A percentile compares a stretch with the other conserved stretches of the same genome.
These are phyloP conservation scores for Adiantum capillusveneris DNA, from an alignment of 75 land plant species.

Conservation along the genomic window DNA sequence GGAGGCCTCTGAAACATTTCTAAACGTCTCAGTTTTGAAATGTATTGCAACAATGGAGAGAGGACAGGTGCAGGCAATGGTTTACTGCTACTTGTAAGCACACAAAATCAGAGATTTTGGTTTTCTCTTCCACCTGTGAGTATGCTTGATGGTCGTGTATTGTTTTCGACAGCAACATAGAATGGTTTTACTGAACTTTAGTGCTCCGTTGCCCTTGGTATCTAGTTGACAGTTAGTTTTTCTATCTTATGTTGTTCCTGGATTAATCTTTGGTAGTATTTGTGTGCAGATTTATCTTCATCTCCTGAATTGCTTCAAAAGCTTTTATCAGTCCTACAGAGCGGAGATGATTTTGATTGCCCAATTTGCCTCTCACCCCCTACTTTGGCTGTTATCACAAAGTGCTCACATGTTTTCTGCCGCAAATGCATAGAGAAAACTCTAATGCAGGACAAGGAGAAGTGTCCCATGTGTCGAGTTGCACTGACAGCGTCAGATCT, in stretches of 20 bases:
- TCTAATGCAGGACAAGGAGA: slow-evolving; percentile 40
- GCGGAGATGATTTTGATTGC: slow-evolving; percentile 95
- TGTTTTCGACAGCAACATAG: too few species aligned
- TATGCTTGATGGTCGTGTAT: too few species aligned
- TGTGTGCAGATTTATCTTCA: slow-evolving; percentile 51
- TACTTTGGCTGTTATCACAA: slow-evolving; percentile 58
- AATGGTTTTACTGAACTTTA: background rate
- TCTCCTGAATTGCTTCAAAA: slow-evolving; percentile 78
- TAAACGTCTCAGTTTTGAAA: too few species aligned
- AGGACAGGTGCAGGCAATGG: too few species aligned
- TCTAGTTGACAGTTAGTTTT: too few species aligned
- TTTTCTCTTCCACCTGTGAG: too few species aligned
- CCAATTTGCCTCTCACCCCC: slow-evolving; percentile 93
- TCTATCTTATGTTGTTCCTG: too few species aligned
- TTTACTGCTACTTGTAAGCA: too few species aligned
- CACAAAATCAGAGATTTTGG: too few species aligned
- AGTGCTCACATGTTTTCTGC: slow-evolving; percentile 88
- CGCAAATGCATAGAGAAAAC: slow-evolving; percentile 68
- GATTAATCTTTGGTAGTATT: background rate
- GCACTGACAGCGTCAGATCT: slow-evolving; percentile 54
- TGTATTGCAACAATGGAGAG: too few species aligned
- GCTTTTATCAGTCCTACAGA: slow-evolving; percentile 49
- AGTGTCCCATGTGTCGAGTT: slow-evolving; percentile 80
- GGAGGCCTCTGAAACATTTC: too few species aligned
- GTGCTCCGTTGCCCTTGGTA: too few species aligned